Conservation (phyloP, 2,329 filamentous ascomycete genomes). For the Diaporthe sp. region DNA sequence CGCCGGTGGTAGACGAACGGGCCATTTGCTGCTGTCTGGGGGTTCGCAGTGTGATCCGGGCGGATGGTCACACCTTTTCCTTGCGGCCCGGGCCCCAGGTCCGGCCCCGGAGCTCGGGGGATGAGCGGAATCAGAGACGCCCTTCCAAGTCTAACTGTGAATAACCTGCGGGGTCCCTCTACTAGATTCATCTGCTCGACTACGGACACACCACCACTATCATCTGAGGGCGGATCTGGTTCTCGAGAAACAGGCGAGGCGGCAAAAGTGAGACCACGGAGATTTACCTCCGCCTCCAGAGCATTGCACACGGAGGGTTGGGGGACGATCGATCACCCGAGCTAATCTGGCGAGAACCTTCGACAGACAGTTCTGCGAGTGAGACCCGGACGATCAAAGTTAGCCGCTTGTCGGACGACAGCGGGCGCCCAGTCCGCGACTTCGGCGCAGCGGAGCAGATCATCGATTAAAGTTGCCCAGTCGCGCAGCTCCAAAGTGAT, state of each 20-base stretch:
- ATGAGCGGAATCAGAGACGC: background rate
- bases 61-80: background rate
- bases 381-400: background rate
- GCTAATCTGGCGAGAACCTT: conserved; percentile 13
- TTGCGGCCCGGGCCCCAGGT: background rate
- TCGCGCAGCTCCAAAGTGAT: background rate
- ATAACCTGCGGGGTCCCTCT: background rate
- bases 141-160: background rate
- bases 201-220: background rate
- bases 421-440: background rate
- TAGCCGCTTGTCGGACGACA: background rate
- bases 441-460: background rate
- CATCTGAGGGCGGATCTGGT: background rate
- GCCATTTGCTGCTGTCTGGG: background rate
- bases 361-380: background rate
- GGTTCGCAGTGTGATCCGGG: conserved; percentile 2
- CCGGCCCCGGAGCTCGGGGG: background rate
- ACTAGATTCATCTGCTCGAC: background rate
- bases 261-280: background rate
- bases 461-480: conserved; percentile 7
- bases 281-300: background rate
- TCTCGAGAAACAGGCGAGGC: background rate
- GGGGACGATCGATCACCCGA: background rate
- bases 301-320: background rate
- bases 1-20: background rate